Evolutionary conservation across 306 rosid genomes (phyloP), one percentile per base, ranked within the genome.

Genomic region (Rosa multiflora): DNA sequence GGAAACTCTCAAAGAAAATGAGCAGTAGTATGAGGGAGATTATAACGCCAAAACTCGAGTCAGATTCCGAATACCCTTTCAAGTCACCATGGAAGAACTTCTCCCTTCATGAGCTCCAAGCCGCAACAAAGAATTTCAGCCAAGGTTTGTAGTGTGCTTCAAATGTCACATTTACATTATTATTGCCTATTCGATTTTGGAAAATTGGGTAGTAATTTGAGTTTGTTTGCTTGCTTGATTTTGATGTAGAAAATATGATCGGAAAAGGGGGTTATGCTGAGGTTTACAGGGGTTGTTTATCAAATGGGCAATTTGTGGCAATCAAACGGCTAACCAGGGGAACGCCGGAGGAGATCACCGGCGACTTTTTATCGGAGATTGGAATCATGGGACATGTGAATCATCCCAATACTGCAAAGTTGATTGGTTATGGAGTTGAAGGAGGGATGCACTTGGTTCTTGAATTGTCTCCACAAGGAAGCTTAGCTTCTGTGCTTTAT

Each of bases 211-310:
- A 39, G 6, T n/a, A 8, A 72, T 52, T 43, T 77, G 56, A 55
- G n/a, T 83, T 18, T 72, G 42, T 48, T 71, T 43, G 13, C 32
- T 77, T 73, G 70, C 32, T 77, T 73, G 70, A 8, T 71, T 75
- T 84, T 87, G 86, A 76, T 88, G 80, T 83, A 96, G 99, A 89
- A 52, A 93, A 93, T 81, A 71, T 90, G 84, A 93, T 96, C 75
- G 99, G 99, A 74, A 96, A 96, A 58, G 99, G 99, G 47, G 99
- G 99, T 71, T 93, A 96, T 89, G 97, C 99, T 58, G 96, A 91
- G 76, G 96, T 96, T 51, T 96, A 88, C 91, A 90, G 79, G 82
- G 99, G 99, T 78, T 81, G 94, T 88, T 79, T 96, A 76, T 76
- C 83, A 85, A 87, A 91, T 87, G 76, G 86, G 67, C 90, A 84